Evolutionary conservation across 2,329 filamentous ascomycete species (phyloP).

Genomic region (Tolypocladium sp.): DNA sequence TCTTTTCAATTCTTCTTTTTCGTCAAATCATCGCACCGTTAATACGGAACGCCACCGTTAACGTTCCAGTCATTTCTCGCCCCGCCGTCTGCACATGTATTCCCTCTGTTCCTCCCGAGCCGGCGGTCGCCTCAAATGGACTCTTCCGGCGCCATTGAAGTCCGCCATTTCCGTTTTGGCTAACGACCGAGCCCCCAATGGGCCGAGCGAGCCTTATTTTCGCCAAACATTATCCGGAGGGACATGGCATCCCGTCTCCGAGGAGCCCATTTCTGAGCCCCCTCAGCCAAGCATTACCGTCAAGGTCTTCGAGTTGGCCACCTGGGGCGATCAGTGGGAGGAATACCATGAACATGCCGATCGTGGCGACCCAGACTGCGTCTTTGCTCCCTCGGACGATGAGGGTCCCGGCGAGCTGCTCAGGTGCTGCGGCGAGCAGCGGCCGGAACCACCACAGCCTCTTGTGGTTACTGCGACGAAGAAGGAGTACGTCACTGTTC

Average conservation of each 20-base stretch:
- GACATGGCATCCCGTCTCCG: background rate
- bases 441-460: background rate
- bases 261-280: background rate
- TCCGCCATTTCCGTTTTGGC: background rate
- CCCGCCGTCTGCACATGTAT: background rate
- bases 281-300: background rate
- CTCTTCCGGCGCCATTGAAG: background rate
- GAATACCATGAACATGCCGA: background rate
- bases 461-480: background rate
- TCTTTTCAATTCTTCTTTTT: background rate
- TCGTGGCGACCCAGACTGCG: background rate
- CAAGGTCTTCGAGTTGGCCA: background rate
- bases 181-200: background rate
- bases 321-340: background rate
- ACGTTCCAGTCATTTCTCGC: background rate
- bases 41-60: too few species aligned
- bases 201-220: background rate
- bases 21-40: background rate
- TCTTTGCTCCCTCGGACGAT: background rate
- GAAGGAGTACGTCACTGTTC: background rate
- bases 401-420: background rate
- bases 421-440: background rate
- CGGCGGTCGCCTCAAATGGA: background rate
- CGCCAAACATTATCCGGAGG: background rate
- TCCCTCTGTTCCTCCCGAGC: background rate